Evolutionary conservation across 2,329 filamentous ascomycete species (phyloP).

Genomic region (Dichotomopilus funicola): DNA sequence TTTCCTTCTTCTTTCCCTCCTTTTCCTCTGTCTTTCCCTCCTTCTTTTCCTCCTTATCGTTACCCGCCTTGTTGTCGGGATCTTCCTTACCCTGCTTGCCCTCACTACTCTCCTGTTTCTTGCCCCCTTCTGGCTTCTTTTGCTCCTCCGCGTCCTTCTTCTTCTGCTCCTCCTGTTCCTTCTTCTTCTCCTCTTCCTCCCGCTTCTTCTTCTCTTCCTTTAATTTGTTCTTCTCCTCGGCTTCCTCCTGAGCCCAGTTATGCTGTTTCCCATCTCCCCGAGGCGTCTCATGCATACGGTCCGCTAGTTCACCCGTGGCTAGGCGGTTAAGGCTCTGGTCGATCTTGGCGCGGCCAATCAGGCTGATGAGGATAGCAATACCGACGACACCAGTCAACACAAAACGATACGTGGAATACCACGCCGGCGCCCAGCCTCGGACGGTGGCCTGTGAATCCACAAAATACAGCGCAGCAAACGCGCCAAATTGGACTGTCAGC

Average conservation of each 20-base stretch:
- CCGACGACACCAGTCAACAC: constrained; percentile 88
- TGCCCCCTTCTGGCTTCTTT: background rate
- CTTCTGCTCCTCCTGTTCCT: constrained; percentile 30
- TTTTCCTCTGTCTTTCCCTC: no score
- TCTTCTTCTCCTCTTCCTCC: constrained; percentile 32
- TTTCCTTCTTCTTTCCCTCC: background rate
- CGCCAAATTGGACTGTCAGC: constrained; percentile 75
- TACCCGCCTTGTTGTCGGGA: constrained; percentile 35
- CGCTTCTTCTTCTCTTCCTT: constrained; percentile 36
- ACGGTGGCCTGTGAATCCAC: constrained; percentile 67
- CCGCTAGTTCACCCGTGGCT: constrained; percentile 29
- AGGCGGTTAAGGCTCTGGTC: constrained; percentile 34
- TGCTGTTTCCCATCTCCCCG: constrained; percentile 31
- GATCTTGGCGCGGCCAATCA: constrained; percentile 78
- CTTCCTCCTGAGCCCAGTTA: constrained; percentile 42
- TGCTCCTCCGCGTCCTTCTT: constrained; percentile 27
- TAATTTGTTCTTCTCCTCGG: constrained; percentile 34
- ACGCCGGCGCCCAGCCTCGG: constrained; percentile 71
- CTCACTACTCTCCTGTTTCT: background rate
- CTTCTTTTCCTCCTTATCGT: constrained; percentile 22
- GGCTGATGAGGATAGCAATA: constrained; percentile 67
- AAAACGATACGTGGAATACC: constrained; percentile 89
- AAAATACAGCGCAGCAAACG: constrained; percentile 82
- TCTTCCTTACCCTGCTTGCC: no score
- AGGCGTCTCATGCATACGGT: constrained; percentile 34